phyloP scores from a whole-genome alignment of 208 protist species.

The Acanthamoeba healyi region DNA sequence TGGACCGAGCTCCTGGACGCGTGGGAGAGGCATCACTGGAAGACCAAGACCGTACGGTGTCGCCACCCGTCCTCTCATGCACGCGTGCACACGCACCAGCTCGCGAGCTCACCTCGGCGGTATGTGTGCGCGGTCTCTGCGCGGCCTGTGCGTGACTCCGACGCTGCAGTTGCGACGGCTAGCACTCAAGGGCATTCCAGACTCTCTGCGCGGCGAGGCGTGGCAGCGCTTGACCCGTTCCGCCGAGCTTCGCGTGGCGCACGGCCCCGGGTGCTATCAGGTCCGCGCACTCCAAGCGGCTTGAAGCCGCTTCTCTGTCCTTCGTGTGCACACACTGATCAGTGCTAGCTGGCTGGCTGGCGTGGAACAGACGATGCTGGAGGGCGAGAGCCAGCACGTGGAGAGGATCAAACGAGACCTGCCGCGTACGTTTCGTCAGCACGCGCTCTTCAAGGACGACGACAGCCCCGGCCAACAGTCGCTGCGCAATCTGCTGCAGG shows the following conservation, averaged over 20 bases:
- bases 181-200: background rate
- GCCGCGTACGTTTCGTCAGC: background rate
- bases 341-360: background rate
- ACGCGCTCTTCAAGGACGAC: background rate
- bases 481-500: background rate
- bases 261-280: background rate
- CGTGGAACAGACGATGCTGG: background rate
- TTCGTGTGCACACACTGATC: background rate
- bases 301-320: no score
- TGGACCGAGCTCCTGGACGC: background rate
- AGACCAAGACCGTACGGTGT: background rate
- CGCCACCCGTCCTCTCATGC: background rate
- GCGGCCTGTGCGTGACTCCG: no score
- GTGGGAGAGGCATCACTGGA: constrained; percentile 6
- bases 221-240: background rate
- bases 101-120: no score
- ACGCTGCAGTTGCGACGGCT: background rate
- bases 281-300: background rate
- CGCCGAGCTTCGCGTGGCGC: background rate
- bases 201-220: background rate
- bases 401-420: background rate
- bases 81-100: no score
- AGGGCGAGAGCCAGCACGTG: background rate
- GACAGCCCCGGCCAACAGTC: background rate
- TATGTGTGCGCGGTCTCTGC: no score